Evolutionary conservation across 192 early-diverging fungal genomes (phyloP).

Genomic region (Umbelopsis vinacea): DNA sequence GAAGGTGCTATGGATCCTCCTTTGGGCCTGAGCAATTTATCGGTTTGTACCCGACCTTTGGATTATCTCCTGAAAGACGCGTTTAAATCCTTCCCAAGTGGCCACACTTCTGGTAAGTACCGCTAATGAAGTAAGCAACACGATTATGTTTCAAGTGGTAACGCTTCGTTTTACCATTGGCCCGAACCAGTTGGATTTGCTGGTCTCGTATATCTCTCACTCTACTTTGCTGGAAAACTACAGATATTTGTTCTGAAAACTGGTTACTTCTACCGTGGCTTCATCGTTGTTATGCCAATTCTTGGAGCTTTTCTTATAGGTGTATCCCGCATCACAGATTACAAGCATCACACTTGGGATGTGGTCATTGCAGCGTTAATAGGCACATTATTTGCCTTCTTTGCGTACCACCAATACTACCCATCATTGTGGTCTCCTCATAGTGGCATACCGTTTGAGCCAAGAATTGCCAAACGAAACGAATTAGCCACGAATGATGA

Average conservation of each 20-base stretch:
- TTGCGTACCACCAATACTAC: slow-evolving; percentile 73
- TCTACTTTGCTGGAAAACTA: slow-evolving; percentile 77
- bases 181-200: slow-evolving; percentile 61
- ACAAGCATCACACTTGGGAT: slow-evolving; percentile 84
- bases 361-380: slow-evolving; percentile 64
- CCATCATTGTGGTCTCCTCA: slow-evolving; percentile 41
- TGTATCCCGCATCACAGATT: slow-evolving; percentile 71
- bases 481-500: background rate
- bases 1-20: slow-evolving; percentile 50
- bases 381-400: slow-evolving; percentile 63
- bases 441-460: slow-evolving; percentile 4
- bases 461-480: background rate
- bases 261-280: slow-evolving; percentile 1
- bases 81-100: slow-evolving; percentile 86
- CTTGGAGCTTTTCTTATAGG: slow-evolving; percentile 59
- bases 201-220: slow-evolving; percentile 70
- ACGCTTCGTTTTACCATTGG: background rate
- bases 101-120: slow-evolving; percentile 78
- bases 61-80: slow-evolving; percentile 66
- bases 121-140: background rate
- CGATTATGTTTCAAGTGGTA: background rate
- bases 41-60: slow-evolving; percentile 62
- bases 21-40: slow-evolving; percentile 58
- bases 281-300: background rate
- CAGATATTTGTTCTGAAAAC: slow-evolving; percentile 60